Evolutionary conservation across 2,329 filamentous ascomycete genomes (phyloP), one percentile per base, ranked within the genome.

Genomic region (Claviceps fusiformis): DNA sequence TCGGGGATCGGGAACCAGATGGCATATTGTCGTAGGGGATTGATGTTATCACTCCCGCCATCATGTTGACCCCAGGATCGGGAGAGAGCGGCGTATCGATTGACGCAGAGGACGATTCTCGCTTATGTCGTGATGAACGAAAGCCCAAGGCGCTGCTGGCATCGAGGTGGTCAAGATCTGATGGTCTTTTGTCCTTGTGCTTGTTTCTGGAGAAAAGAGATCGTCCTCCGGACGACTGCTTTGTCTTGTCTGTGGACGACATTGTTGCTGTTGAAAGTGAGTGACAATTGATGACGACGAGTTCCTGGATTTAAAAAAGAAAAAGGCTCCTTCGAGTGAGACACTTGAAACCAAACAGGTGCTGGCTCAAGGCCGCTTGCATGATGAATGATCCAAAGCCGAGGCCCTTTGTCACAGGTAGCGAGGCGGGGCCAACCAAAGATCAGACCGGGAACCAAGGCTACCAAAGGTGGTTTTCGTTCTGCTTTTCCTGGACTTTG

Each of bases 121-220:
- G 80, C 63, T 83, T 82, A 71, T 93, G 85, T 67, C 87, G 80
- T 61, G 88, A 91, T 57, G 80, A 82, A 65, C 84, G 82, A 64
- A 85, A 89, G 61, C 80, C 79, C 63, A 79, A 70, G 58, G 79
- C 76, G 69, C 76, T 83, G 63, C 76, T 73, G 53, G 81, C 77
- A 62, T 86, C 82, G 64, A 80, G 76, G 50, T 67, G 62, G 62
- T 86, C 78, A 62, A 80, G 76, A 68, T 81, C 80, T 59, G 75
- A 71, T 63, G 77, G 76, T 67, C 83, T 80, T 64, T 81, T 80
- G 63, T 79, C 77, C 71, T 84, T 88, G 71, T 95, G 86, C 74
- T 89, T 93, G 73, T 85, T 87, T 67, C 90, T 82, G 65, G 89
- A 90, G 75, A 96, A 96, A 76, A 96, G 89, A 59, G 86, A 89